Evolutionary conservation across 2,329 filamentous ascomycete genomes (phyloP), one percentile per base, ranked within the genome.

Genomic region (Aspergillus tanneri): DNA sequence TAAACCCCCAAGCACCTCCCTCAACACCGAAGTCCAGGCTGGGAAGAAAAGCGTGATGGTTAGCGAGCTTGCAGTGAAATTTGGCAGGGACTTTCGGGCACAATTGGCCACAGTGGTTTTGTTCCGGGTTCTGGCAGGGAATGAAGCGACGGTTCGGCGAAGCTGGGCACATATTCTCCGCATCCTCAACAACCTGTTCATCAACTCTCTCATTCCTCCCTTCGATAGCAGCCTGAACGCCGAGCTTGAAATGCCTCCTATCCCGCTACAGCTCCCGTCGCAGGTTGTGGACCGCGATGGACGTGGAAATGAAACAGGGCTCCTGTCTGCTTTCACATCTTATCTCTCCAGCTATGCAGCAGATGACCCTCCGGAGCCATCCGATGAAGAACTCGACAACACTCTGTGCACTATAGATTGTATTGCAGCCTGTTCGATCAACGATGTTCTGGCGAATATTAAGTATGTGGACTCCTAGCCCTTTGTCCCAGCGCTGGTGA

Each of bases 261-360:
- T 99, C 59, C 91, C 93, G 3, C 76, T 97, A 39, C 92, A 96
- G 62, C 89, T 84, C 10, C 91, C 93, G 2, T 93, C 90, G 8
- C 91, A 96, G 64, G 83, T 97, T 40, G 91, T 99, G 56, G 93
- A 97, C 66, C 84, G 92, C 47, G 90, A 85, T 47, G 79, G 87
- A 34, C 87, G 89, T 55, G 77, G 85, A 25, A 82, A 78, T 49
- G 93, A 99, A 22, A 84, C 85, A 2, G 90, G 93, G 5, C 81
- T 99, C 41, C 90, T 99, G 66, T 96, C 91, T 3, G 90, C 92
- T 1, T 89, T 99, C 61, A 95, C 92, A 0, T 95, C 88, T 4
- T 99, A 97, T 63, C 90, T 99, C 24, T 95, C 91, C n/a, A 97
- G 92, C 68, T 97, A 99, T 67, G 93, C 95, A 34, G 95, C 93